Conservation (phyloP, 2,329 filamentous ascomycete species). For the Botrytis squamosa region DNA sequence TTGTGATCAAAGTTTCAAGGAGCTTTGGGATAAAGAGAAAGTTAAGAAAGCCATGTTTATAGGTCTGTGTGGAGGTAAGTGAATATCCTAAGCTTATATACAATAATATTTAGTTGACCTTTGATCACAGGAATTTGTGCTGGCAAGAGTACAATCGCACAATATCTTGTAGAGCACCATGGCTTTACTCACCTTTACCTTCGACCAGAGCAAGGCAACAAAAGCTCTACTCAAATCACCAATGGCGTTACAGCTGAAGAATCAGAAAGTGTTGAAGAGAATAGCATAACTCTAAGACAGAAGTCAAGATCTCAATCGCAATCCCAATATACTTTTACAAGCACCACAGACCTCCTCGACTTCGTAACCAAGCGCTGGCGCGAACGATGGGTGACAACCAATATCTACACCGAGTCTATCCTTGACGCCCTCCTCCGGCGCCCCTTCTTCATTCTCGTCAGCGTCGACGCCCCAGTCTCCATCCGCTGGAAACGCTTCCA, state of each 20-base stretch:
- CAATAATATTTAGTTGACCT: neutral
- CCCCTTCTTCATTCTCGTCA: slow-evolving; percentile 91
- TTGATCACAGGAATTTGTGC: slow-evolving; percentile 75
- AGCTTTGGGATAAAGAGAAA: neutral
- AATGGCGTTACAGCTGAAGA: slow-evolving; percentile 20
- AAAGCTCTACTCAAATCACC: neutral
- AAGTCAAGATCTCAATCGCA: slow-evolving; percentile 12
- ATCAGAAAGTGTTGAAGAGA: slow-evolving; percentile 17
- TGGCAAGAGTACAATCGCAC: slow-evolving; percentile 85
- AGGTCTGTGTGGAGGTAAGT: slow-evolving; percentile 68
- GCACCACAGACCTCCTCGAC: slow-evolving; percentile 69
- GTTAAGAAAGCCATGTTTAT: slow-evolving; percentile 60
- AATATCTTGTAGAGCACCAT: slow-evolving; percentile 82
- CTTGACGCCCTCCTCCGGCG: slow-evolving; percentile 74
- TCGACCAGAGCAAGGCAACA: slow-evolving; percentile 26
- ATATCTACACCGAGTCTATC: slow-evolving; percentile 70
- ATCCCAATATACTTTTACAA: slow-evolving; percentile 51
- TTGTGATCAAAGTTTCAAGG: neutral
- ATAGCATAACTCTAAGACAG: slow-evolving; percentile 12
- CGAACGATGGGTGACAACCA: slow-evolving; percentile 80
- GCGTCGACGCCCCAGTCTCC: slow-evolving; percentile 84
- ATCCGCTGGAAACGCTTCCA: slow-evolving; percentile 80
- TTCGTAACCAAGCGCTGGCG: slow-evolving; percentile 85
- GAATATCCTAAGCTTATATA: slow-evolving; percentile 7
- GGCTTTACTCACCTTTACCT: slow-evolving; percentile 75